Conservation (phyloP, 1,284 basidiomycete genomes). For the Cryptococcus maquisensis region DNA sequence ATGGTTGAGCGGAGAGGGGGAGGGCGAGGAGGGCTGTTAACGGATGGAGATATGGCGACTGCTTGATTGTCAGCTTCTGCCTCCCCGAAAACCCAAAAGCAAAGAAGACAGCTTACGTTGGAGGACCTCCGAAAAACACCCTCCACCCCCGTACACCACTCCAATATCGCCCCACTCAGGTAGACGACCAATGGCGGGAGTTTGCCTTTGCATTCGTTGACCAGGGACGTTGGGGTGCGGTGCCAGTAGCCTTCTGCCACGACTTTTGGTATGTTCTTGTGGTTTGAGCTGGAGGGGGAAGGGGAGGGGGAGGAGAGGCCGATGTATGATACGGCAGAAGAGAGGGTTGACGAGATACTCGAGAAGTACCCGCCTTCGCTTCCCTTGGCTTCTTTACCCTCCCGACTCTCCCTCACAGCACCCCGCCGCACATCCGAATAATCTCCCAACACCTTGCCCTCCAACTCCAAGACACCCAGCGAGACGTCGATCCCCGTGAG, state of each 20-base stretch:
- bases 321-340: constrained; percentile 14
- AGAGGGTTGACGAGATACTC: constrained; percentile 10
- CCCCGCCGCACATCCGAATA: background rate
- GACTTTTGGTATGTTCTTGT: too few relatives aligned
- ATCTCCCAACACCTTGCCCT: constrained; percentile 24
- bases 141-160: constrained; percentile 25
- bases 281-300: background rate
- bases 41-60: constrained; percentile 19
- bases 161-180: constrained; percentile 26
- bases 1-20: constrained; percentile 24
- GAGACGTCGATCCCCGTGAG: constrained; percentile 32
- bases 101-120: constrained; percentile 23
- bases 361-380: constrained; percentile 9
- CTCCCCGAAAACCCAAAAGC: background rate
- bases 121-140: constrained; percentile 38
- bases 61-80: background rate
- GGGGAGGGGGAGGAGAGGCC: background rate
- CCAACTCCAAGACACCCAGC: constrained; percentile 26
- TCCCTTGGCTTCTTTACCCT: constrained; percentile 1
- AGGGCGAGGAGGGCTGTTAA: constrained; percentile 26
- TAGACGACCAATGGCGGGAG: constrained; percentile 21
- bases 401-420: background rate
- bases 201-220: constrained; percentile 17
- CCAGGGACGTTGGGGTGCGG: constrained; percentile 13
- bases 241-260: constrained; percentile 18